These are phyloP conservation scores for Diaporthe ilicicola DNA, from an alignment of 2,329 filamentous ascomycete species.

Conservation along the genomic window DNA sequence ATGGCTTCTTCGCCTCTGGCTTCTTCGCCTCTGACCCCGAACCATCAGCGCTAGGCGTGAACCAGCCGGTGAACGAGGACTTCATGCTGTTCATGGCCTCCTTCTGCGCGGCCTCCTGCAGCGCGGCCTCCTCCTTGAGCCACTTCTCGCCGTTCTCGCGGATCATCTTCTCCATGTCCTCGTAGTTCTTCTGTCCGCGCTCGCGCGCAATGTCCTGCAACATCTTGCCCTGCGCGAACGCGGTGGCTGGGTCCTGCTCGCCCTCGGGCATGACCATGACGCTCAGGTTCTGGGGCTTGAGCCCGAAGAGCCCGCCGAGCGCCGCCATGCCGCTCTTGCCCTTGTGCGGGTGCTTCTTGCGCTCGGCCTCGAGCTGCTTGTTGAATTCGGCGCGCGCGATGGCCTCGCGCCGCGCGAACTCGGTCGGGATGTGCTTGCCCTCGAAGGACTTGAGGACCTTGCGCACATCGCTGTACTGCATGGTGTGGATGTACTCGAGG, in stretches of 20 bases:
- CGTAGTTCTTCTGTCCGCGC: conserved; percentile 88
- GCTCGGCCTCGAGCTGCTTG: conserved; percentile 75
- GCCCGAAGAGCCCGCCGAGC: conserved; percentile 76
- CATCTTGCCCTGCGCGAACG: conserved; percentile 94
- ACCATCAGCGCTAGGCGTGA: conserved; percentile 38
- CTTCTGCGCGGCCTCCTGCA: conserved; percentile 88
- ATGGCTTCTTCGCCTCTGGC: conserved; percentile 26
- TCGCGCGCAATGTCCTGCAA: conserved; percentile 93
- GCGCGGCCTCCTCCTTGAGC: conserved; percentile 90
- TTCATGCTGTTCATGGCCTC: conserved; percentile 95
- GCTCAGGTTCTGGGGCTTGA: conserved; percentile 75
- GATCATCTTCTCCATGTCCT: conserved; percentile 89
- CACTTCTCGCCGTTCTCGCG: conserved; percentile 93
- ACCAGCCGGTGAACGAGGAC: conserved; percentile 72
- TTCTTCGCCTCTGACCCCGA: background rate
- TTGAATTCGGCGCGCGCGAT: conserved; percentile 86
- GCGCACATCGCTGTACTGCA: conserved; percentile 89
- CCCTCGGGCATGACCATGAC: conserved; percentile 69
- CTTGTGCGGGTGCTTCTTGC: conserved; percentile 65
- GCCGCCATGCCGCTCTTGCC: conserved; percentile 68
- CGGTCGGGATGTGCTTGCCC: conserved; percentile 85
- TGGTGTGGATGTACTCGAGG: conserved; percentile 95
- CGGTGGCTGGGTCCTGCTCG: conserved; percentile 76
- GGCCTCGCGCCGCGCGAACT: conserved; percentile 90
- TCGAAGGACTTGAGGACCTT: conserved; percentile 88